phyloP scores from a whole-genome alignment of 2,329 filamentous ascomycete genomes.

The Zasmidium angulare region DNA sequence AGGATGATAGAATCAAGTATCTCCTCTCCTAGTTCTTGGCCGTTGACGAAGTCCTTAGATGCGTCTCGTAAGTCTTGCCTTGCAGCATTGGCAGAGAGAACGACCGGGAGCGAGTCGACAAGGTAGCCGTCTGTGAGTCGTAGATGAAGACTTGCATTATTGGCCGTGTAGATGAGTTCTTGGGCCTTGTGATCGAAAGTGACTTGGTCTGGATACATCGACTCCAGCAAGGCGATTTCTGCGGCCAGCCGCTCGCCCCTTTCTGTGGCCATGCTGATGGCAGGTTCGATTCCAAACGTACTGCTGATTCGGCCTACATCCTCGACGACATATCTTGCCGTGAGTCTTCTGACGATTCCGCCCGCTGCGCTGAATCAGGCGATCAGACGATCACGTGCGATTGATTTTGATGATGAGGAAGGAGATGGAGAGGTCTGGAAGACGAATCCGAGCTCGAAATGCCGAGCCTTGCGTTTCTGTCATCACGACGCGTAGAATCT shows the following conservation, averaged over 20 bases:
- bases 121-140: conserved; percentile 44
- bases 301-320: too few relatives aligned
- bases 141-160: conserved; percentile 31
- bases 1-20: conserved; percentile 44
- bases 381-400: too few relatives aligned
- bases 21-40: conserved; percentile 39
- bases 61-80: conserved; percentile 40
- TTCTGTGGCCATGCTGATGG: conserved; percentile 7
- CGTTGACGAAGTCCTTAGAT: conserved; percentile 32
- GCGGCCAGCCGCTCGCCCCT: conserved; percentile 27
- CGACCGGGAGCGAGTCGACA: conserved; percentile 36
- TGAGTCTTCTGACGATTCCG: too few relatives aligned
- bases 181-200: conserved; percentile 34
- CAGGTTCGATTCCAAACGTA: too few relatives aligned
- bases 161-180: conserved; percentile 40
- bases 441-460: not conserved
- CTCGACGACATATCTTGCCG: too few relatives aligned
- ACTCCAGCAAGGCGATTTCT: conserved; percentile 44
- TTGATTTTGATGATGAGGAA: too few relatives aligned
- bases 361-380: too few relatives aligned
- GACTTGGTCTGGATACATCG: conserved; percentile 47
- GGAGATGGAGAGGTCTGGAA: too few relatives aligned
- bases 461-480: not conserved
- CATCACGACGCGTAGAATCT: not conserved
- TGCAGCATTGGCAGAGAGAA: conserved; percentile 38